Evolutionary conservation across 768 basidiomycete species (phyloP).

Genomic region (Collybia nuda): DNA sequence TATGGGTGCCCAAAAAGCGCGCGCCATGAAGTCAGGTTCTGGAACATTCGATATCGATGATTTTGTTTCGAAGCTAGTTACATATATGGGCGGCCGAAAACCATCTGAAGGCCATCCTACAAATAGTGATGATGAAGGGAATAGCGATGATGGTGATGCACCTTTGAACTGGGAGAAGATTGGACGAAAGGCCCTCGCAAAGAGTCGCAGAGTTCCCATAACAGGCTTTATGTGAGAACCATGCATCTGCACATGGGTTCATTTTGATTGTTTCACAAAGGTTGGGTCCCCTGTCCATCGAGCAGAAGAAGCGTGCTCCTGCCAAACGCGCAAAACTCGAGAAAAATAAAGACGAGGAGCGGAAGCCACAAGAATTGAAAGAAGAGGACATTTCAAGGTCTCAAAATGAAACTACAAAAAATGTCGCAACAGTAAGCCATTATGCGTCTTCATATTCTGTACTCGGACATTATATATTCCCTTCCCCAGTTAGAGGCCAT

Average conservation of each 20-base stretch:
- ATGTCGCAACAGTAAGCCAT: slow-evolving; percentile 65
- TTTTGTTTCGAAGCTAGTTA: slow-evolving; percentile 73
- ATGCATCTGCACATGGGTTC: neutral
- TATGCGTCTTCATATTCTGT: neutral
- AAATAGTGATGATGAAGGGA: slow-evolving; percentile 55
- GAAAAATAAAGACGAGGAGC: slow-evolving; percentile 66
- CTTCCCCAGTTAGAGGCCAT: slow-evolving; percentile 56
- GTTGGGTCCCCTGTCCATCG: slow-evolving; percentile 87
- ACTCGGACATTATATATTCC: too few relatives aligned
- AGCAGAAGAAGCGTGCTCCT: slow-evolving; percentile 73
- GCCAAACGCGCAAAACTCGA: slow-evolving; percentile 67
- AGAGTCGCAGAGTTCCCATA: slow-evolving; percentile 75
- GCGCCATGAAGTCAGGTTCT: slow-evolving; percentile 83
- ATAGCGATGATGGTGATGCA: slow-evolving; percentile 39
- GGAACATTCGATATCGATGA: slow-evolving; percentile 93
- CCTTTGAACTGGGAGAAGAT: slow-evolving; percentile 82
- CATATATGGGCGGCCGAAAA: slow-evolving; percentile 73
- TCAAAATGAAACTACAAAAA: slow-evolving; percentile 88
- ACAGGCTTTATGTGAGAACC: slow-evolving; percentile 83
- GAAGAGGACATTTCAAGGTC: slow-evolving; percentile 83
- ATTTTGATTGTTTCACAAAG: slow-evolving; percentile 40
- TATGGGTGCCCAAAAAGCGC: slow-evolving; percentile 84
- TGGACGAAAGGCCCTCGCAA: slow-evolving; percentile 79
- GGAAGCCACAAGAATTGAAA: slow-evolving; percentile 75
- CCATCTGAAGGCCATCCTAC: slow-evolving; percentile 39